Conservation (phyloP, 306 rosid genomes). For the Prunus fruticosa region DNA sequence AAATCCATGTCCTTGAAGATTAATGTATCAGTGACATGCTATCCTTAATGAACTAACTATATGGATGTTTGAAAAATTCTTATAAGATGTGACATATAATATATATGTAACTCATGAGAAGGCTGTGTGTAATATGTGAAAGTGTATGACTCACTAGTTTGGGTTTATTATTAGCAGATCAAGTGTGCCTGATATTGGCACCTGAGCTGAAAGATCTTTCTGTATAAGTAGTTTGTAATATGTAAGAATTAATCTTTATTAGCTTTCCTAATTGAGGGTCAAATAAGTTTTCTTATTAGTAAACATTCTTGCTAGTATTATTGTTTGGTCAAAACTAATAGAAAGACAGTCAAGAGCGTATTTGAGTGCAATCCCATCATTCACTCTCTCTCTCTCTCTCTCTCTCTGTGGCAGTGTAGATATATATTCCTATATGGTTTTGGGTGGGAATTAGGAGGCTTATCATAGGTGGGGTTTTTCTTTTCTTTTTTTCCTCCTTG, state of each 20-base stretch:
- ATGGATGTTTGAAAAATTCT: too few species aligned
- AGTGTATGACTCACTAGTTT: too few species aligned
- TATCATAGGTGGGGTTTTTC: constrained; percentile 18
- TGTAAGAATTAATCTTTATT: constrained; percentile 1
- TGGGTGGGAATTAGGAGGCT: constrained; percentile 27
- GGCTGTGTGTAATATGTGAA: too few species aligned
- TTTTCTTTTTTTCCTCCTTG: neutral
- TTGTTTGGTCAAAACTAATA: constrained; percentile 50
- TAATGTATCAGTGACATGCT: neutral
- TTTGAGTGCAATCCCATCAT: constrained; percentile 64
- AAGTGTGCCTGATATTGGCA: too few species aligned
- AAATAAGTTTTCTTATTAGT: constrained; percentile 26
- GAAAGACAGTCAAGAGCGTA: constrained; percentile 56
- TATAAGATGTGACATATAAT: too few species aligned
- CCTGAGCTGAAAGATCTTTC: neutral
- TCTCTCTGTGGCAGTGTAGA: constrained; percentile 33
- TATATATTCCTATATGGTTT: constrained; percentile 25
- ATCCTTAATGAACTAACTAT: neutral
- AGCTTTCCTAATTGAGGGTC: constrained; percentile 33
- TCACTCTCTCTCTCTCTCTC: constrained; percentile 30
- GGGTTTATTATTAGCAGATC: too few species aligned
- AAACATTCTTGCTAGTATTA: constrained; percentile 20
- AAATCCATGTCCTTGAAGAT: neutral
- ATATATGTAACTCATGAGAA: too few species aligned
- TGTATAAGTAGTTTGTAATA: neutral